phyloP scores from a whole-genome alignment of 306 rosid species.

The Cucumis cinereus region DNA sequence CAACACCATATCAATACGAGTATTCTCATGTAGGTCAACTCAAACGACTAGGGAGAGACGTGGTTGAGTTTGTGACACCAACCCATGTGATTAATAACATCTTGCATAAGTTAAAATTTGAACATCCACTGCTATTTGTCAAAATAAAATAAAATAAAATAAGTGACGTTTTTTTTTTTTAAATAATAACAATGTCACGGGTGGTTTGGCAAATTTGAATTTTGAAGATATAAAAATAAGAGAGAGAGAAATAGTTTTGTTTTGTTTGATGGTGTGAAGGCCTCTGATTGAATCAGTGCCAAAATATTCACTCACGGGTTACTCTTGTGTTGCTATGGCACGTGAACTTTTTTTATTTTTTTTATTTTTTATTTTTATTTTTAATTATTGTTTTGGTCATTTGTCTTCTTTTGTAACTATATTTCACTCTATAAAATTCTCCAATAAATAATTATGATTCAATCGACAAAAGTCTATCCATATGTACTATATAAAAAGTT shows the following conservation, averaged over 20 bases:
- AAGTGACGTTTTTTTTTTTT: not conserved
- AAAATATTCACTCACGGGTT: slow-evolving; percentile 12
- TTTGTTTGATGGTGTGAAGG: not conserved
- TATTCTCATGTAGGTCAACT: too few relatives aligned
- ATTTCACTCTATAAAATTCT: not conserved
- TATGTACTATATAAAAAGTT: not conserved
- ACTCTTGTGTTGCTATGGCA: not conserved
- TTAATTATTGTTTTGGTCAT: not conserved
- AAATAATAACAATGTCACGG: not conserved
- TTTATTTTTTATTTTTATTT: not conserved
- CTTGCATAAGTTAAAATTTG: too few relatives aligned
- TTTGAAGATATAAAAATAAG: not conserved
- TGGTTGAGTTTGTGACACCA: too few relatives aligned
- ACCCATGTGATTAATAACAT: too few relatives aligned
- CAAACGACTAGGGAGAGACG: too few relatives aligned
- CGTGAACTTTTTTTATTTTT: not conserved
- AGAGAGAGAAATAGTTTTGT: not conserved
- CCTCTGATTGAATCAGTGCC: not conserved
- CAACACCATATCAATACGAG: too few relatives aligned
- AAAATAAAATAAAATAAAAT: too few relatives aligned
- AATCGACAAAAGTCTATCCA: not conserved
- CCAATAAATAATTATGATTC: not conserved
- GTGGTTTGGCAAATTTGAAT: not conserved
- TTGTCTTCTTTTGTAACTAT: not conserved
- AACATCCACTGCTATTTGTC: too few relatives aligned